Base-by-base conservation (phyloP, 495 filamentous ascomycete genomes). In the Geoglossum glabrum region DNA sequence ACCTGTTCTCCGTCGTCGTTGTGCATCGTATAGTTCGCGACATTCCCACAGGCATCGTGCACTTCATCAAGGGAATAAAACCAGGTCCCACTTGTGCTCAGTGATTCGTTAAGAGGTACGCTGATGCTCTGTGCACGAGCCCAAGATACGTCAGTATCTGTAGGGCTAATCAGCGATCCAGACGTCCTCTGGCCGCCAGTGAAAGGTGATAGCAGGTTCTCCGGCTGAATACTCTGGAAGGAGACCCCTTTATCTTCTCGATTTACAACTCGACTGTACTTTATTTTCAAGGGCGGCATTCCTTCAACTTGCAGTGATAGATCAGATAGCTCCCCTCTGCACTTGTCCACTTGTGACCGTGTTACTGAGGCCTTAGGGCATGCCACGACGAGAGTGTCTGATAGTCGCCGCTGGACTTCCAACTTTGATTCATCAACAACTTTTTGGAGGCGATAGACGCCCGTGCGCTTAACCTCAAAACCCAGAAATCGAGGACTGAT, bases 391-490 rank as follows among this genome's bases (percentile, higher is more conserved):
- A 92, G 77, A 0, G 88, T 82, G 63, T 86, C 81, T 15, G 84
- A 86, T 10, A 70, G 73, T 38, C 76, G 74, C 59, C 83, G 78
- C 57, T 86, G 85, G 11, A 98, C 89, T 65, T 96, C 90, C 2
- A 97, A 77, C 65, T 94, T 89, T 54, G 90, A 87, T 66, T 95
- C 83, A 66, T 98, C 92, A 26, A 94, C 74, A 9, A 96, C 88
- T 59, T 81, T 84, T 43, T 82, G 75, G 17, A 98, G 75, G 40
- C 83, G 78, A 68, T 98, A 98, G 36, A 87, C 78, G 21, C 92
- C 92, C 1, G 87, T 79, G 66, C 89, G 85, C 69, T 85, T 89
- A 11, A 88, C 72, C 1, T 77, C 71, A 54, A 84, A 80, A 30
- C 79, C 72, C 28, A 90, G 72, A 50, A 76, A 64, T 5, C 78